Conservation (phyloP, 2,329 filamentous ascomycete species). For the Bipolaris gigantea region DNA sequence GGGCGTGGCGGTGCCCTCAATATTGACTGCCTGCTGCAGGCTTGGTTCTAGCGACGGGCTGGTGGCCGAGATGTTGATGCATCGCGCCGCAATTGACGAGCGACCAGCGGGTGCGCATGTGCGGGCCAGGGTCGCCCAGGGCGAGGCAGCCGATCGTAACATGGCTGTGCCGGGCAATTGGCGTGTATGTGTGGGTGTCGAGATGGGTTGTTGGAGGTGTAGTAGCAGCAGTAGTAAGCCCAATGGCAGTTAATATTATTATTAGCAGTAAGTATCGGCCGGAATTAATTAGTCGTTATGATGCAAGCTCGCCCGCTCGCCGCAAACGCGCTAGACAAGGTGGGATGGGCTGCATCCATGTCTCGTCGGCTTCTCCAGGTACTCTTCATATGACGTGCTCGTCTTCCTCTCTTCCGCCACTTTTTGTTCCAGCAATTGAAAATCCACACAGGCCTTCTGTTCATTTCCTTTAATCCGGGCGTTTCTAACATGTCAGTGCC, state of each 20-base stretch:
- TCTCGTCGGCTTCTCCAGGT: neutral
- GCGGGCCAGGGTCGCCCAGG: conserved; percentile 27
- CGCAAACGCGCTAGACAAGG: conserved; percentile 7
- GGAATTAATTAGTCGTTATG: neutral
- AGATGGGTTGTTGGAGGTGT: neutral
- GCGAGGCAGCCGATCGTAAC: conserved; percentile 37
- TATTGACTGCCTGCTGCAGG: conserved; percentile 36
- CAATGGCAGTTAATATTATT: neutral
- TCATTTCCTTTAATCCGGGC: neutral
- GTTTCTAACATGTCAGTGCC: conserved; percentile 26
- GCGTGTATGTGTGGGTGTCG: conserved; percentile 13
- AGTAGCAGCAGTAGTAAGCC: neutral
- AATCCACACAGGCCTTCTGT: conserved; percentile 3
- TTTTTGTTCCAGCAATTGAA: conserved; percentile 5
- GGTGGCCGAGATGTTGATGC: conserved; percentile 52
- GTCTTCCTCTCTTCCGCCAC: neutral
- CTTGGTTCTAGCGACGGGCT: conserved; percentile 46
- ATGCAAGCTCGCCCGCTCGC: conserved; percentile 16
- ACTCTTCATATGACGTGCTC: conserved; percentile 2
- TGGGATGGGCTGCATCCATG: conserved; percentile 4
- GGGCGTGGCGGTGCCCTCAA: conserved; percentile 25
- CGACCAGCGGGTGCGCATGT: conserved; percentile 16
- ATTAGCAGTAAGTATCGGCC: neutral
- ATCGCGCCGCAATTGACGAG: conserved; percentile 31
- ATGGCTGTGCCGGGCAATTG: conserved; percentile 36